Evolutionary conservation across 768 basidiomycete species (phyloP).

Genomic region (Lanmaoa pseudosensibilis): DNA sequence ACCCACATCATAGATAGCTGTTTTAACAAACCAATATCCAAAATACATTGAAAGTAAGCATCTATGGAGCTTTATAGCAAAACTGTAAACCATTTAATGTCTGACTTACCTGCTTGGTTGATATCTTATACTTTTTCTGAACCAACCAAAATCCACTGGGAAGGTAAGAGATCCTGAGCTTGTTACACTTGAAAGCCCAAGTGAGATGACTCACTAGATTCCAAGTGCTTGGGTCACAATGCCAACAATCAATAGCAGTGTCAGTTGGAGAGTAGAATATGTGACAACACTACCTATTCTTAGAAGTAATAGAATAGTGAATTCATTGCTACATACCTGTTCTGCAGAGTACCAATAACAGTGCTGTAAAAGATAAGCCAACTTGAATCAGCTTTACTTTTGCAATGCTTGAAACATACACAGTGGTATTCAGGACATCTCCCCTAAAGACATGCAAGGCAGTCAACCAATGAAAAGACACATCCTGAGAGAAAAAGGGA

Average conservation of each 20-base stretch:
- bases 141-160: slow-evolving; percentile 64
- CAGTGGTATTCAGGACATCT: slow-evolving; percentile 72
- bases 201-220: slow-evolving; percentile 53
- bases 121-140: slow-evolving; percentile 60
- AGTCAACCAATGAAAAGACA: neutral
- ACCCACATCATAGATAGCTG: neutral
- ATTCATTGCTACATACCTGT: slow-evolving; percentile 45
- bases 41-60: slow-evolving; percentile 69
- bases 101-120: slow-evolving; percentile 52
- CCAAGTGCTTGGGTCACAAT: slow-evolving; percentile 64
- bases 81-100: neutral
- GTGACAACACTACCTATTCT: slow-evolving; percentile 52
- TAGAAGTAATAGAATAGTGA: neutral
- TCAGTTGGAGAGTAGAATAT: slow-evolving; percentile 72
- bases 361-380: slow-evolving; percentile 42
- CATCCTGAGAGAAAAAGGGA: neutral
- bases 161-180: neutral
- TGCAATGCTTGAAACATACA: slow-evolving; percentile 42
- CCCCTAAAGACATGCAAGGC: slow-evolving; percentile 44
- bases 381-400: neutral
- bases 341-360: slow-evolving; percentile 70
- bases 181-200: neutral
- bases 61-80: slow-evolving; percentile 38
- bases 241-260: slow-evolving; percentile 64
- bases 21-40: slow-evolving; percentile 61